Conservation (phyloP, 371 early-diverging fungal genomes). For the Funneliformis caledonium region DNA sequence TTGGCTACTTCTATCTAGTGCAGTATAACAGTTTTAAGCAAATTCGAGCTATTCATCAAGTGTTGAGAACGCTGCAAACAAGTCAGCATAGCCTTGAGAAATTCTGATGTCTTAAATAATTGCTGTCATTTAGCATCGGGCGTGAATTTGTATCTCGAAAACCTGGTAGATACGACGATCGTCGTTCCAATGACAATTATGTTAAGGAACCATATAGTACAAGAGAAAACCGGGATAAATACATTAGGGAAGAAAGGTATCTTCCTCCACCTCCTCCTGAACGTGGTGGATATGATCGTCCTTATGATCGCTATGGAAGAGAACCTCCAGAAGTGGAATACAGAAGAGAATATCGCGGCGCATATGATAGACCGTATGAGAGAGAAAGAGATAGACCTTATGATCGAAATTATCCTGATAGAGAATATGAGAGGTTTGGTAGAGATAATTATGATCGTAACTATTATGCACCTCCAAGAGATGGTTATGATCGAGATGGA, state of each 20-base stretch:
- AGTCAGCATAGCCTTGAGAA: conserved; percentile 19
- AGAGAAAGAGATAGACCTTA: conserved; percentile 37
- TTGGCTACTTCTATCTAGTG: conserved; percentile 9
- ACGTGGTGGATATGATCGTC: conserved; percentile 33
- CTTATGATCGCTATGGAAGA: conserved; percentile 36
- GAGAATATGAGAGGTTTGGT: conserved; percentile 24
- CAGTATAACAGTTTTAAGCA: background rate
- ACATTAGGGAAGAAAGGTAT: conserved; percentile 34
- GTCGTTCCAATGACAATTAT: conserved; percentile 29
- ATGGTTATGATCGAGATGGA: conserved; percentile 33
- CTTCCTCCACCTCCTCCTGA: conserved; percentile 24
- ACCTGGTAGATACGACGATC: conserved; percentile 36
- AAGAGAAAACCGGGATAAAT: conserved; percentile 30
- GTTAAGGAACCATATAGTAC: conserved; percentile 27
- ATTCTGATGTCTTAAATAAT: conserved; percentile 35
- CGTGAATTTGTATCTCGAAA: conserved; percentile 32
- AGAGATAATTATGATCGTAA: conserved; percentile 33
- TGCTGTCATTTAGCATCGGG: conserved; percentile 23
- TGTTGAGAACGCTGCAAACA: conserved; percentile 8
- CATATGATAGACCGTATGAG: conserved; percentile 37
- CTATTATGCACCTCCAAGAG: conserved; percentile 28
- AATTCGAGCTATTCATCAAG: conserved; percentile 12
- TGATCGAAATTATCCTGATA: conserved; percentile 33
- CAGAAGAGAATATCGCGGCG: conserved; percentile 33
- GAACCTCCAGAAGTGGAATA: conserved; percentile 31